A percentile compares a stretch with the other conserved stretches of the same genome.
phyloP scores from a whole-genome alignment of 106 monocot species.

The Dioscorea dumetorum region DNA sequence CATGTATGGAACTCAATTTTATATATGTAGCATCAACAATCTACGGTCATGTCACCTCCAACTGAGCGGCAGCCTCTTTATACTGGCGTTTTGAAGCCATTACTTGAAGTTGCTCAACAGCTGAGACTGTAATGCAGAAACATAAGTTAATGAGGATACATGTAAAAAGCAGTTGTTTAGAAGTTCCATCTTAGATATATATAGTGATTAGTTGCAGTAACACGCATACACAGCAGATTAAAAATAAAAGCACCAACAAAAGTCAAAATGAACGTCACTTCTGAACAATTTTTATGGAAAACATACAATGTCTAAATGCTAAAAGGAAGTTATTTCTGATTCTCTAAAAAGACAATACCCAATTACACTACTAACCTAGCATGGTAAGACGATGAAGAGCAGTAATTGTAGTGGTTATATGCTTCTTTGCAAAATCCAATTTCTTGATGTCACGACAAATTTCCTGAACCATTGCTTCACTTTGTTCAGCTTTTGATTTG shows the following conservation, averaged over 20 bases:
- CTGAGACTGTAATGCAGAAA: constrained; percentile 63
- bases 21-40: not conserved
- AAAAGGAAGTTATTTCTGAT: no score
- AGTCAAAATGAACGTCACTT: no score
- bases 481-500: constrained; percentile 95
- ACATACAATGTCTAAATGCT: no score
- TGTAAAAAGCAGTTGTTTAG: not conserved
- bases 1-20: not conserved
- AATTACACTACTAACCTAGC: constrained; percentile 53
- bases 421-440: constrained; percentile 96
- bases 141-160: not conserved
- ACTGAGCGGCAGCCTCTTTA: constrained; percentile 95
- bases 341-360: no score
- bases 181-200: no score
- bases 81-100: constrained; percentile 99
- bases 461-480: constrained; percentile 99
- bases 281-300: no score
- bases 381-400: constrained; percentile 99
- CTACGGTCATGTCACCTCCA: constrained; percentile 58
- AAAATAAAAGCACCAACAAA: no score
- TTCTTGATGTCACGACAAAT: constrained; percentile 98
- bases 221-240: no score
- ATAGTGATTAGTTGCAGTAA: no score
- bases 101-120: constrained; percentile 98
- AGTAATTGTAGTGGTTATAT: constrained; percentile 98